Evolutionary conservation across 352 stramenopile genomes (phyloP).

Genomic region (Globisporangium orthogonon): DNA sequence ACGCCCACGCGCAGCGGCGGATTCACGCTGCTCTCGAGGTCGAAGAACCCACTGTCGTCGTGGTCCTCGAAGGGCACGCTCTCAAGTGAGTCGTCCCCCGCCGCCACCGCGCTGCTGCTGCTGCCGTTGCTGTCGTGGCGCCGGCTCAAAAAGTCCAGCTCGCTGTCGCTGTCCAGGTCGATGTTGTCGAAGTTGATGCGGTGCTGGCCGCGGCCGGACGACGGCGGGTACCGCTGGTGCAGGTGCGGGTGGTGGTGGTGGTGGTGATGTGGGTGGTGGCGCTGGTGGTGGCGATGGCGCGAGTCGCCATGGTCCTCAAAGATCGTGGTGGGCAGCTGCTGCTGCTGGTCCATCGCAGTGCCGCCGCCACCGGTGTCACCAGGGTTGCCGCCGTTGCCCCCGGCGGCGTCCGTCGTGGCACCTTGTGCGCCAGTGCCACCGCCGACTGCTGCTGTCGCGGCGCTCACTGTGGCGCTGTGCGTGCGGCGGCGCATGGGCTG

Average conservation of each 20-base stretch:
- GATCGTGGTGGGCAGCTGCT: constrained; percentile 29
- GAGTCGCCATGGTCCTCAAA: constrained; percentile 36
- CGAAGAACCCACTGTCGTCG: constrained; percentile 31
- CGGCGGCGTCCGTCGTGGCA: constrained; percentile 9
- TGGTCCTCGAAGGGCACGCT: constrained; percentile 53
- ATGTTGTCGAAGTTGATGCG: constrained; percentile 42
- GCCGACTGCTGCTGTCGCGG: constrained; percentile 10
- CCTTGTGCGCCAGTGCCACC: constrained; percentile 12
- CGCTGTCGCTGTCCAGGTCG: constrained; percentile 40
- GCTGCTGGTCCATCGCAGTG: constrained; percentile 26
- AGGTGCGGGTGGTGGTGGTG: constrained; percentile 11
- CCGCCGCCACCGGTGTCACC: constrained; percentile 2
- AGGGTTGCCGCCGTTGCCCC: neutral
- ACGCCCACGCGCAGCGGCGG: constrained; percentile 3
- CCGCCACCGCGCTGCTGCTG: constrained; percentile 13
- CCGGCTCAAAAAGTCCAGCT: constrained; percentile 34
- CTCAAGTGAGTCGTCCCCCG: constrained; percentile 29
- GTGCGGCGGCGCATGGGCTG: constrained; percentile 73
- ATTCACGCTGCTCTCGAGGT: constrained; percentile 37
- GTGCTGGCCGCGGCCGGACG: constrained; percentile 48
- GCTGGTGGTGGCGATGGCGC: constrained; percentile 8
- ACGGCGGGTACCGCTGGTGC: constrained; percentile 18
- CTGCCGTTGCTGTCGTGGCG: constrained; percentile 8
- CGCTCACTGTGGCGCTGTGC: constrained; percentile 48
- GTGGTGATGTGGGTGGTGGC: constrained; percentile 16